phyloP scores from a whole-genome alignment of 495 filamentous ascomycete species.

The Xeromyces bisporus region DNA sequence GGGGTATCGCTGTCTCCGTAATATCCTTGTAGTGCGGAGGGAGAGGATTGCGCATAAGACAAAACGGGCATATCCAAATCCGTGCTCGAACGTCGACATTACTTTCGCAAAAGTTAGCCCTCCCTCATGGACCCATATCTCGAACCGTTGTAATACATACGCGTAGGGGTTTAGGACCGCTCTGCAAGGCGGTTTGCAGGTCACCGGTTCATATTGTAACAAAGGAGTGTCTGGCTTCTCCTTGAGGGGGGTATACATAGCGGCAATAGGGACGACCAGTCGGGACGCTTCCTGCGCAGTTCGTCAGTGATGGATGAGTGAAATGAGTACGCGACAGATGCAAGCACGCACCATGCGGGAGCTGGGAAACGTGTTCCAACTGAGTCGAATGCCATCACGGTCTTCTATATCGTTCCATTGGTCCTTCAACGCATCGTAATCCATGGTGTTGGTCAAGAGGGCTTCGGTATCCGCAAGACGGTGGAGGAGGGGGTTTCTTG shows the following conservation, averaged over 20 bases:
- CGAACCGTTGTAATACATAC: conserved; percentile 30
- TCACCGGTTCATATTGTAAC: conserved; percentile 91
- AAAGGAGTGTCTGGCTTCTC: conserved; percentile 81
- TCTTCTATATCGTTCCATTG: conserved; percentile 97
- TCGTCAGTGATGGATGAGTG: conserved; percentile 7
- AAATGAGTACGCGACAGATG: conserved; percentile 1
- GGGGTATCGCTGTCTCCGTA: conserved; percentile 81
- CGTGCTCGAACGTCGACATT: conserved; percentile 89
- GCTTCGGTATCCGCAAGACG: conserved; percentile 12
- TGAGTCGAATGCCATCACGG: conserved; percentile 86
- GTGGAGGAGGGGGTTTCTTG: conserved; percentile 11
- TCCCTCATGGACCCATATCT: not conserved
- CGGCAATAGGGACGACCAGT: conserved; percentile 92
- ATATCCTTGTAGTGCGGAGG: conserved; percentile 99
- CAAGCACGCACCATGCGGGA: conserved; percentile 66
- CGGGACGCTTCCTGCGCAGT: conserved; percentile 74
- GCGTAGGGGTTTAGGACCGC: conserved; percentile 95
- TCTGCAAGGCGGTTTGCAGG: conserved; percentile 90
- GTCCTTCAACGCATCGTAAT: conserved; percentile 76
- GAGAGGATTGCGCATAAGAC: conserved; percentile 82
- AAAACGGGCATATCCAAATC: conserved; percentile 98
- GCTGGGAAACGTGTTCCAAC: conserved; percentile 99
- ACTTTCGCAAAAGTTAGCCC: conserved; percentile 33
- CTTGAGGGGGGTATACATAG: conserved; percentile 90
- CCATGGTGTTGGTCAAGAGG: conserved; percentile 35